Conservation (phyloP, 495 filamentous ascomycete species). For the Pyronema domesticum region DNA sequence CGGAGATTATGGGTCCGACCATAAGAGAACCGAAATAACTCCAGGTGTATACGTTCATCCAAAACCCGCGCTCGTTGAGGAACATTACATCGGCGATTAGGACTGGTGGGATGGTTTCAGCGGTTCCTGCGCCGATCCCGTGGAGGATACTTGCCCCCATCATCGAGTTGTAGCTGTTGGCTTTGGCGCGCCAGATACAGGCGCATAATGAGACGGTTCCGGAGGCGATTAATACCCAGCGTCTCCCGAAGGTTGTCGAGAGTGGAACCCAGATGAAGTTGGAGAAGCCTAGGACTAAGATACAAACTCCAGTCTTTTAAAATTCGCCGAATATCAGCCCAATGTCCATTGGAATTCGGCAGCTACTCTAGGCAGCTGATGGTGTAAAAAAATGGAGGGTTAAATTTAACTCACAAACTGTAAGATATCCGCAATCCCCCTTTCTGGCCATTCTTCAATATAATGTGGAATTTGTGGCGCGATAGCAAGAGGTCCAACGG, state of each 20-base stretch:
- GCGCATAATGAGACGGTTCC: conserved; percentile 37
- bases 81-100: conserved; percentile 52
- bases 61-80: conserved; percentile 46
- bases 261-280: conserved; percentile 50
- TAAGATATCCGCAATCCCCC: conserved; percentile 30
- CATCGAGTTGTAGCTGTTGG: conserved; percentile 40
- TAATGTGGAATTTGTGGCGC: conserved; percentile 41
- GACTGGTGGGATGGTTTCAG: conserved; percentile 42
- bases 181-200: conserved; percentile 41
- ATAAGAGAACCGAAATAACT: conserved; percentile 31
- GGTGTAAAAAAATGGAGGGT: not conserved
- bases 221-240: conserved; percentile 40
- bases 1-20: conserved; percentile 41
- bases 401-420: conserved; percentile 8
- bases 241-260: conserved; percentile 38
- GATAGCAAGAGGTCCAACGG: conserved; percentile 39
- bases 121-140: conserved; percentile 40
- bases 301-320: conserved; percentile 36
- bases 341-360: conserved; percentile 14
- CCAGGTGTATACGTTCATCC: conserved; percentile 49
- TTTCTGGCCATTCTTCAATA: conserved; percentile 36
- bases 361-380: not conserved
- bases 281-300: conserved; percentile 44
- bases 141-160: conserved; percentile 45
- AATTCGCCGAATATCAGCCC: conserved; percentile 2